Evolutionary conservation across 306 rosid genomes (phyloP), one percentile per base, ranked within the genome.

Genomic region (Vachellia pachyceras): DNA sequence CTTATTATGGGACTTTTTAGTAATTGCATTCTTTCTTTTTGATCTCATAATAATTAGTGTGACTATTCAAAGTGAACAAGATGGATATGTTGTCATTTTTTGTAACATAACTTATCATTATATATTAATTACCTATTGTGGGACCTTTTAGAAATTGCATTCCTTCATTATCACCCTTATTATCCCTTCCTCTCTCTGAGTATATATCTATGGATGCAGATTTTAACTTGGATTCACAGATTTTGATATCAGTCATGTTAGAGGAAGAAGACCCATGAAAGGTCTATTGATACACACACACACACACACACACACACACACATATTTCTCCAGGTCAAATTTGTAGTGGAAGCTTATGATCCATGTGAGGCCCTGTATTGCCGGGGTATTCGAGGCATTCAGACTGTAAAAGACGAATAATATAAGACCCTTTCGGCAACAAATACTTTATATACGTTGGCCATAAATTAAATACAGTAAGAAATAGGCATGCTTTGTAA

Each of bases 311-410:
- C n/a, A n/a, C n/a, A n/a, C n/a, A n/a, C n/a, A n/a, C n/a, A n/a
- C n/a, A n/a, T 1, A 13, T 13, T 3, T 46, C 29, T 41, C 42
- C 57, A 46, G 36, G 10, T 41, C 11, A 5, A 22, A 55, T 72
- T 75, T 69, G 39, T 58, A 58, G 46, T 58, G 7, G 72, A 57
- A 69, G 77, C 76, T 76, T 58, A 22, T 46, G 66, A 69, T 67
- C 81, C 83, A 67, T 79, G 73, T 79, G 80, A 79, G 83, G 77
- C 72, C 80, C 86, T 67, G 77, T 61, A 25, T 3, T 40, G 61
- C 15, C 7, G 13, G 70, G 44, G 72, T 46, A 17, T 46, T 57
- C 55, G 55, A 23, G 37, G 61, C 65, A 73, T 66, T 83, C 80
- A 54, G 83, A 60, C 80, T 78, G 86, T 20, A 57, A 79, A 13